Percentiles rank a stretch among this genome's conserved stretches.
Conservation (phyloP, 2,329 filamentous ascomycete genomes). For the Verticillium isaacii region DNA sequence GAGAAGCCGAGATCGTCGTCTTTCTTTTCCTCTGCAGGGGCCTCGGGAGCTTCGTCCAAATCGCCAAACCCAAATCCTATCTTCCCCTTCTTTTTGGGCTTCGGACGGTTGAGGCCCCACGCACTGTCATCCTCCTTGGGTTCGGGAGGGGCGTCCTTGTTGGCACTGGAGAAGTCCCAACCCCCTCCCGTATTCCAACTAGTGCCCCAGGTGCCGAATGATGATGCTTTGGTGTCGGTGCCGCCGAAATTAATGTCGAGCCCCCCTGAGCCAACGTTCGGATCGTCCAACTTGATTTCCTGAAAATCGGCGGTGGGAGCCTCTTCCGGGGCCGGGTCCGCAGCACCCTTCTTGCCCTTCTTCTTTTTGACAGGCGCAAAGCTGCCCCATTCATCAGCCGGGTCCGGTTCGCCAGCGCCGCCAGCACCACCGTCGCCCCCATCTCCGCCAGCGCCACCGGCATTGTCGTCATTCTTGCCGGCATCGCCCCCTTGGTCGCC, state of each 20-base stretch:
- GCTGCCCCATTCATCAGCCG: constrained; percentile 47
- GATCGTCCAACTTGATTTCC: constrained; percentile 63
- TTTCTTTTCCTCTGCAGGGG: constrained; percentile 27
- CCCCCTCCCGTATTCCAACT: constrained; percentile 51
- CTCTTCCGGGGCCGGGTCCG: constrained; percentile 25
- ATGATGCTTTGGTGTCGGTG: constrained; percentile 32
- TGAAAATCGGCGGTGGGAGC: constrained; percentile 45
- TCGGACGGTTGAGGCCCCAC: constrained; percentile 41
- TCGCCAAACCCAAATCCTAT: constrained; percentile 41
- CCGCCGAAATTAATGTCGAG: constrained; percentile 50
- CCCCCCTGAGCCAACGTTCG: constrained; percentile 37
- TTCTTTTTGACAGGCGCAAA: constrained; percentile 51
- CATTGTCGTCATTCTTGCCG: constrained; percentile 6
- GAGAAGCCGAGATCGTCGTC: constrained; percentile 25
- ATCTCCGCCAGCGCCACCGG: constrained; percentile 15
- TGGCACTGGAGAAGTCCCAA: constrained; percentile 36
- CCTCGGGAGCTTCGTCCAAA: constrained; percentile 27
- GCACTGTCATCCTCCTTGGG: constrained; percentile 38
- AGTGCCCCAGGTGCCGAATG: constrained; percentile 55
- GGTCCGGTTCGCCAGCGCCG: constrained; percentile 31
- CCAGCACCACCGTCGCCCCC: constrained; percentile 22
- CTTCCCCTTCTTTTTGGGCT: constrained; percentile 48
- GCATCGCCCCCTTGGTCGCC: constrained; percentile 18
- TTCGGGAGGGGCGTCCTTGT: constrained; percentile 28
- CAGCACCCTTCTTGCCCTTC: constrained; percentile 42